Conservation (phyloP, 1,284 basidiomycete genomes). For the Anthracocystis walkeri region DNA sequence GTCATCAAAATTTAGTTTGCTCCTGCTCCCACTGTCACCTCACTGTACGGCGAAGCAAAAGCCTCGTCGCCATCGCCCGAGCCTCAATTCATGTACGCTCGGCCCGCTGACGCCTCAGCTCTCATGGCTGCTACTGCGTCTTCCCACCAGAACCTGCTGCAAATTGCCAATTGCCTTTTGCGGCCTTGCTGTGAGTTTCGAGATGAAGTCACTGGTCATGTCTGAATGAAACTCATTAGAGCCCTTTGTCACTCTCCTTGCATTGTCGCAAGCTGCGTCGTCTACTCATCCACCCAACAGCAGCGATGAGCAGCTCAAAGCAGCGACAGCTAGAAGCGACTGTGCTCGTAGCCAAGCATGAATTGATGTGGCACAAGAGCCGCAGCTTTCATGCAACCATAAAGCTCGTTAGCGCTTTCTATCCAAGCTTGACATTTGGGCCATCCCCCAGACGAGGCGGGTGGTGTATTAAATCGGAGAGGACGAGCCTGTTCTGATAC, state of each 20-base stretch:
- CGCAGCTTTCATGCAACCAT: slow-evolving; percentile 1
- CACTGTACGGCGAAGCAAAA: too few species aligned
- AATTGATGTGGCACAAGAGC: background rate
- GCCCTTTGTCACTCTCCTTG: background rate
- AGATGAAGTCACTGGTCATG: slow-evolving; percentile 1
- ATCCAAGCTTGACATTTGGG: background rate
- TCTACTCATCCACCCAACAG: too few species aligned
- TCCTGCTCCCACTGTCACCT: background rate
- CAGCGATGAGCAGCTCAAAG: too few species aligned
- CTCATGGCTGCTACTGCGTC: background rate
- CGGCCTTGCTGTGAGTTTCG: background rate
- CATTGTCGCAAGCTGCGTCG: background rate
- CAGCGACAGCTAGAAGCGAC: too few species aligned
- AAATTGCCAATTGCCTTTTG: background rate
- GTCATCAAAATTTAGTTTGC: background rate
- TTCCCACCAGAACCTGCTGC: background rate
- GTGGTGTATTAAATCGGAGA: background rate
- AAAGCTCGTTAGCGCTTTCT: slow-evolving; percentile 5
- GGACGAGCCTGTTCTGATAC: background rate
- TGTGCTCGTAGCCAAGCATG: background rate
- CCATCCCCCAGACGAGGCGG: too few species aligned
- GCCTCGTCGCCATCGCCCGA: background rate
- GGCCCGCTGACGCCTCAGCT: background rate
- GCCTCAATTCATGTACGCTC: background rate
- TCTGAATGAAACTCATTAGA: slow-evolving; percentile 1